These are phyloP conservation scores for Chlorencoelia australis DNA, from an alignment of 2,329 filamentous ascomycete species.

Conservation along the genomic window DNA sequence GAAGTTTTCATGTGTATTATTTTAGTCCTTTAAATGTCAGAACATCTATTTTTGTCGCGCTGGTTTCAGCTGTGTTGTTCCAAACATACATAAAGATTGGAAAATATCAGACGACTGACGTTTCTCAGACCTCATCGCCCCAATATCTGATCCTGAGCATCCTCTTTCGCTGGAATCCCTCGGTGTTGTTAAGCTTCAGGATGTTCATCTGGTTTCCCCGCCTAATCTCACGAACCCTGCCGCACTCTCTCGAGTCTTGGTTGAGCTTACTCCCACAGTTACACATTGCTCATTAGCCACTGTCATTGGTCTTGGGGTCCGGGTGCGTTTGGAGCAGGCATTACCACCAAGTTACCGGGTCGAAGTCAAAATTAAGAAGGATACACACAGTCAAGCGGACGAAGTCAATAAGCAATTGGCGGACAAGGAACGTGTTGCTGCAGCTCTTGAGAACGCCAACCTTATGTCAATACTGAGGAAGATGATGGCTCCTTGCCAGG, in stretches of 20 bases:
- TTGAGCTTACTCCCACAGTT: constrained; percentile 91
- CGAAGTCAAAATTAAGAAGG: constrained; percentile 89
- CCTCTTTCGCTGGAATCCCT: constrained; percentile 87
- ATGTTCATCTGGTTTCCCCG: constrained; percentile 72
- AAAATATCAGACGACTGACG: constrained; percentile 29
- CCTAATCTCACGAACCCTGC: constrained; percentile 41
- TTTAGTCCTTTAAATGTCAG: background rate
- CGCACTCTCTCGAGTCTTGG: constrained; percentile 62
- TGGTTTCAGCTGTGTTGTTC: constrained; percentile 6
- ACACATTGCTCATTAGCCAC: constrained; percentile 95
- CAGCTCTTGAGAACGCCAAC: constrained; percentile 87
- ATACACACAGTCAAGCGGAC: constrained; percentile 88
- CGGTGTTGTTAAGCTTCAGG: constrained; percentile 89
- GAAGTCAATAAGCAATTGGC: constrained; percentile 95
- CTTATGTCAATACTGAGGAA: constrained; percentile 81
- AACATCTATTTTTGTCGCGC: constrained; percentile 5
- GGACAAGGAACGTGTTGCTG: constrained; percentile 93
- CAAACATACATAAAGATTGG: too few relatives aligned
- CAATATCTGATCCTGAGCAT: constrained; percentile 93
- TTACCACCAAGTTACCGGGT: constrained; percentile 86
- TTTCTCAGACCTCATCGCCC: constrained; percentile 73
- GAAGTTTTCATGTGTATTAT: too few relatives aligned
- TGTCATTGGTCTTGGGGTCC: constrained; percentile 87
- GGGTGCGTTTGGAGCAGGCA: constrained; percentile 82
- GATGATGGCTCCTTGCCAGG: constrained; percentile 87